These are phyloP conservation scores for Solanum microdontum DNA, from an alignment of 257 asterid genomes.

Conservation along the genomic window DNA sequence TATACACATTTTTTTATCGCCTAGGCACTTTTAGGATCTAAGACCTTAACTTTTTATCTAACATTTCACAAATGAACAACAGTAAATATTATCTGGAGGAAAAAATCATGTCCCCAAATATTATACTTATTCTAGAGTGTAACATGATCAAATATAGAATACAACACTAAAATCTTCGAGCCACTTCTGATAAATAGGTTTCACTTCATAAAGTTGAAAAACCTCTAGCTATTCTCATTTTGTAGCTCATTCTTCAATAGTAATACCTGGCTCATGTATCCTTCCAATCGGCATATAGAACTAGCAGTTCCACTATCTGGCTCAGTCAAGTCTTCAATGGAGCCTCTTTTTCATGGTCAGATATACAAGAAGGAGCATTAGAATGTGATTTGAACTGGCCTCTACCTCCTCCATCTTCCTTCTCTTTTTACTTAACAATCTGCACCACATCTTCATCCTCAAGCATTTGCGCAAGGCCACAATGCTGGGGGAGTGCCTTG, in stretches of 20 bases:
- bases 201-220: not conserved
- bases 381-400: slow-evolving; percentile 92
- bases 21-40: not conserved
- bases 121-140: not conserved
- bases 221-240: not conserved
- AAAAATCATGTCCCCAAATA: not conserved
- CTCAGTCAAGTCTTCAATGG: slow-evolving; percentile 53
- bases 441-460: slow-evolving; percentile 93
- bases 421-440: slow-evolving; percentile 90
- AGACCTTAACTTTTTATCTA: not conserved
- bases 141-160: not conserved
- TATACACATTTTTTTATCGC: not conserved
- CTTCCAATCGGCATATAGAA: not conserved
- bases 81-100: not conserved
- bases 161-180: not conserved
- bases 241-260: not conserved
- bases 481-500: slow-evolving; percentile 92
- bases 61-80: not conserved
- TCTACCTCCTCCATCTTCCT: slow-evolving; percentile 61
- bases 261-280: not conserved
- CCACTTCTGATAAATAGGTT: not conserved
- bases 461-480: slow-evolving; percentile 75
- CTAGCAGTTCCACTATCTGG: not conserved
- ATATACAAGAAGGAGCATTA: slow-evolving; percentile 68
- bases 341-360: slow-evolving; percentile 87